These are phyloP conservation scores for Solanum ossicruentum DNA, from an alignment of 257 asterid species.

Conservation along the genomic window DNA sequence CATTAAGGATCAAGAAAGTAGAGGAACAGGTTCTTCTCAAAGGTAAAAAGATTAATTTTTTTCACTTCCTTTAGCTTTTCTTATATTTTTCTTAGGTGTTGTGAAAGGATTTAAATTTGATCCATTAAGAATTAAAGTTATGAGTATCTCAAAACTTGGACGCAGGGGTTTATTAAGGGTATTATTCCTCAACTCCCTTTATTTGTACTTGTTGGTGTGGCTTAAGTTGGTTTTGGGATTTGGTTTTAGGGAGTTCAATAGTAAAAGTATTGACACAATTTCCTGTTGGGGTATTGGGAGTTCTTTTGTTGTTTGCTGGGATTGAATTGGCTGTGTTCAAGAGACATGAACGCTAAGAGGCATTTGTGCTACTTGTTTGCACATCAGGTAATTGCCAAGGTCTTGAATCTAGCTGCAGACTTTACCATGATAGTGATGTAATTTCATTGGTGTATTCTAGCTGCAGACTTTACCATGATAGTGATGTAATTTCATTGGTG, in stretches of 20 bases:
- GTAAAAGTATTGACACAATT: slow-evolving; percentile 45
- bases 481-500: neutral
- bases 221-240: slow-evolving; percentile 43
- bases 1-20: slow-evolving; percentile 2
- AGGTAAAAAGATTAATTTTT: slow-evolving; percentile 11
- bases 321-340: slow-evolving; percentile 52
- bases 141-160: slow-evolving; percentile 56
- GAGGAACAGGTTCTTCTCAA: neutral
- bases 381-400: slow-evolving; percentile 14
- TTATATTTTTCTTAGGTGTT: slow-evolving; percentile 42
- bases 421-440: neutral
- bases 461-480: neutral
- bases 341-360: slow-evolving; percentile 65
- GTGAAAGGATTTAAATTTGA: slow-evolving; percentile 44
- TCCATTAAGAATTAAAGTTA: slow-evolving; percentile 33
- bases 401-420: neutral
- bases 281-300: slow-evolving; percentile 64
- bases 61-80: slow-evolving; percentile 58
- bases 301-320: slow-evolving; percentile 62
- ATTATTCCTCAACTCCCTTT: slow-evolving; percentile 65
- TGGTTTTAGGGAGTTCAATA: slow-evolving; percentile 51
- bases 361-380: slow-evolving; percentile 64
- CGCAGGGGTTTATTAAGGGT: slow-evolving; percentile 64
- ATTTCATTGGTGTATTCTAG: neutral
- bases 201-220: slow-evolving; percentile 60